Base-by-base conservation (phyloP, 306 rosid species). In the Casuarina equisetifolia region DNA sequence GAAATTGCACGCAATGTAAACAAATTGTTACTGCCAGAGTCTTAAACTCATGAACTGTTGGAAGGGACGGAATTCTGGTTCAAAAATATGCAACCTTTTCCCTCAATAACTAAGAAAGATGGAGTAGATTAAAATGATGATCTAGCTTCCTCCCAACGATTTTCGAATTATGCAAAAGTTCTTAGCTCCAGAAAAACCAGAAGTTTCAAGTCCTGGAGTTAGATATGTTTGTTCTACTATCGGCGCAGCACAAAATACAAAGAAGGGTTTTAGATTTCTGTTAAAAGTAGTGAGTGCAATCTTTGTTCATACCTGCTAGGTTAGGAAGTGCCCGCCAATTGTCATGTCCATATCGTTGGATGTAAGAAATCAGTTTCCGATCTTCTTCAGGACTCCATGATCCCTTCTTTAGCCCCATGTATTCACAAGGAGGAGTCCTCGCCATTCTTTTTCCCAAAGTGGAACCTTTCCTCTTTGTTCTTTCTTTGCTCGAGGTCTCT, bases 271-370 rank as follows among this genome's bases (percentile, higher is more conserved):
- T 15, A 53, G 0, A 17, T 17, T 53, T 35, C 6, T 61, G 3
- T 9, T 61, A 5, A 61, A 2, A 61, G 35, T 61, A 35, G 36
- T n/a, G 2, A 50, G 16, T 10, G 7, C 19, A 3, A n/a, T 32
- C 1, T 54, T 25, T 25, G 32, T 25, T 55, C 45, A 57, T 83
- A 94, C 99, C 97, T 46, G 99, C 96, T 74, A 83, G 96, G 44
- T 92, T 95, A 0, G 99, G 99, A 58, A 95, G 99, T 46, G 99
- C 97, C 61, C 99, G 92, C 99, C 99, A 95, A 49, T 95, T 95
- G 39, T 79, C 87, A 87, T 92, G 97, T 70, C 99, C 99, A 76
- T 88, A 76, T 19, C 68, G 76, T 4, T 87, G 81, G 58, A 95
- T 82, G 82, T 81, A 92, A 70, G 91, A 86, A 1, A 68, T 79